These are phyloP conservation scores for Pestalotiopsis sp. DNA, from an alignment of 2,329 filamentous ascomycete species.

Conservation along the genomic window DNA sequence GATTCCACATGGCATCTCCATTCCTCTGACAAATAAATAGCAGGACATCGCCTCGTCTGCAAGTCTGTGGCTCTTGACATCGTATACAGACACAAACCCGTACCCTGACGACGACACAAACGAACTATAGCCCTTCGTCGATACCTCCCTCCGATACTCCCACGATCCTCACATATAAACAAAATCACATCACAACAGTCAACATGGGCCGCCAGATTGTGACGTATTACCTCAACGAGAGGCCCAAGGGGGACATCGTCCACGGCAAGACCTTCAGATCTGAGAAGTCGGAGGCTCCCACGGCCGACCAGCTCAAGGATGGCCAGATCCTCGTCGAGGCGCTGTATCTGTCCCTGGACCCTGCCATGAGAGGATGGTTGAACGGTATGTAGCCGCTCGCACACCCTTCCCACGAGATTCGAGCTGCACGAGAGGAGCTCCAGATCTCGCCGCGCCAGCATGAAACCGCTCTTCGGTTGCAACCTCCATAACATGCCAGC, in stretches of 20 bases:
- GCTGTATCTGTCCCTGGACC: slow-evolving; percentile 70
- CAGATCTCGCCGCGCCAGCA: background rate
- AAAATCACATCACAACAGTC: background rate
- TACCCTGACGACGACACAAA: background rate
- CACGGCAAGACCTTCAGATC: slow-evolving; percentile 66
- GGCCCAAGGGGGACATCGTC: slow-evolving; percentile 61
- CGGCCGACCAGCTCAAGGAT: slow-evolving; percentile 57
- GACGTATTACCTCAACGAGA: slow-evolving; percentile 62
- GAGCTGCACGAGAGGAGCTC: background rate
- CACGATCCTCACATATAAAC: background rate
- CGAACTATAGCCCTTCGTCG: background rate
- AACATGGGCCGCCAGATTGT: slow-evolving; percentile 47
- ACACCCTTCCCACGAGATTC: background rate
- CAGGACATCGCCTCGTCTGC: background rate
- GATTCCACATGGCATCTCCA: background rate
- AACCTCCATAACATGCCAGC: background rate
- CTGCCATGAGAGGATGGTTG: slow-evolving; percentile 76
- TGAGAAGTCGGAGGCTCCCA: slow-evolving; percentile 52
- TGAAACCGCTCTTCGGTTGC: background rate
- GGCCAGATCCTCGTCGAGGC: slow-evolving; percentile 64
- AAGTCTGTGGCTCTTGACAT: background rate
- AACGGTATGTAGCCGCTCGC: slow-evolving; percentile 44
- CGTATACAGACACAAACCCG: background rate
- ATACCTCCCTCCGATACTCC: background rate
- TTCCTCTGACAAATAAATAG: background rate